A percentile compares a stretch with the other conserved stretches of the same genome.
These are phyloP conservation scores for Punica granatum DNA, from an alignment of 345 rosid species.

Conservation along the genomic window DNA sequence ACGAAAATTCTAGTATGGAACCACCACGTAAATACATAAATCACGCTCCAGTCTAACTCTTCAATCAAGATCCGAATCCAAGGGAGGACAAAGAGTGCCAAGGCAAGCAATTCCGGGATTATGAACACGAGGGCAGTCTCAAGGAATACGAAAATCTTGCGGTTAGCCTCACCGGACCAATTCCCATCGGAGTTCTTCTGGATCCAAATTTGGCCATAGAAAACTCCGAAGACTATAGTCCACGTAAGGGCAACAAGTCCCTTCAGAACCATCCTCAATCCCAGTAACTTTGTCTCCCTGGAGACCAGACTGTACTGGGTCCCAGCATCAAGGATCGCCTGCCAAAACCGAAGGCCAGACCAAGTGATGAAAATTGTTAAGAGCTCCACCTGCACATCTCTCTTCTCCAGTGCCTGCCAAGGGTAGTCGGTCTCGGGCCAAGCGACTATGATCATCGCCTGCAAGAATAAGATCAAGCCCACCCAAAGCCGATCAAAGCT, in stretches of 20 bases:
- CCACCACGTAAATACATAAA: conserved; percentile 82
- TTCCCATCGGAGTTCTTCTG: conserved; percentile 46
- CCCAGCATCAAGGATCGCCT: conserved; percentile 74
- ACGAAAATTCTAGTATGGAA: conserved; percentile 69
- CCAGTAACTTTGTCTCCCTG: conserved; percentile 49
- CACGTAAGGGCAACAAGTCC: conserved; percentile 54
- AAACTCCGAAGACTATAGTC: conserved; percentile 64
- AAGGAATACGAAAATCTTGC: conserved; percentile 49
- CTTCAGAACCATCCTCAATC: conserved; percentile 74
- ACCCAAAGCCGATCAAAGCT: conserved; percentile 83
- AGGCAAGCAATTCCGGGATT: conserved; percentile 71
- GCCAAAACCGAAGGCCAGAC: conserved; percentile 61
- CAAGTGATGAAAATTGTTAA: conserved; percentile 82
- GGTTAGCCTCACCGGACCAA: conserved; percentile 61
- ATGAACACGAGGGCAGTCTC: conserved; percentile 55
- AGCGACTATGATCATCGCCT: conserved; percentile 70
- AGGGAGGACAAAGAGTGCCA: conserved; percentile 62
- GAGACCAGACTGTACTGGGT: conserved; percentile 83
- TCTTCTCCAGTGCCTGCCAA: conserved; percentile 47
- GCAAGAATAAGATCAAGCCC: conserved; percentile 61
- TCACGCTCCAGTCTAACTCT: conserved; percentile 50
- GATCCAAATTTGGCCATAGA: conserved; percentile 78
- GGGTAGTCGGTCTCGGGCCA: conserved; percentile 41
- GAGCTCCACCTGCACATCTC: conserved; percentile 54
- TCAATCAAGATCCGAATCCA: conserved; percentile 76